Percentiles rank a stretch among this genome's conserved stretches.
phyloP scores from a whole-genome alignment of 1,284 basidiomycete species.

The Wolfiporia cocos region DNA sequence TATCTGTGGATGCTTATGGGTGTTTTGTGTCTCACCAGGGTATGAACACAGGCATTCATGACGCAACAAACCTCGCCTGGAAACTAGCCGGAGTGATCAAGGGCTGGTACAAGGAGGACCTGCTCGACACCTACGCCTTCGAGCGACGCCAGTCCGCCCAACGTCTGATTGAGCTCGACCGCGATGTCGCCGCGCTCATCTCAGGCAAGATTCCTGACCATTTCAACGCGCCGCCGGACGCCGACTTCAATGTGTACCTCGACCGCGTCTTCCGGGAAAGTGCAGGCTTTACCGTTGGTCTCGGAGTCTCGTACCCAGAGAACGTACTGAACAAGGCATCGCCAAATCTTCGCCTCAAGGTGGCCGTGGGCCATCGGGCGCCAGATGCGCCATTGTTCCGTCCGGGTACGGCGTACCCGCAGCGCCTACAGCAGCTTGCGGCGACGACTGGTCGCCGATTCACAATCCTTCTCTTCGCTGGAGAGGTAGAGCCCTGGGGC shows the following conservation, averaged over 20 bases:
- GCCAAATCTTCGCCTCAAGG: neutral
- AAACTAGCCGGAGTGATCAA: slow-evolving; percentile 6
- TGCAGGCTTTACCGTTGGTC: slow-evolving; percentile 5
- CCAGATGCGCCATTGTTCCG: slow-evolving; percentile 2
- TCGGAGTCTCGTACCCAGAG: slow-evolving; percentile 6
- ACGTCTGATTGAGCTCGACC: slow-evolving; percentile 9
- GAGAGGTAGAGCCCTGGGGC: slow-evolving; percentile 6
- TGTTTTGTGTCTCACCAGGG: neutral
- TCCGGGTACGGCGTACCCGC: neutral
- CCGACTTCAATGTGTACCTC: slow-evolving; percentile 3
- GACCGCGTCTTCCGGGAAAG: neutral
- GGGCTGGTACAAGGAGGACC: slow-evolving; percentile 1
- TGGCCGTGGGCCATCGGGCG: slow-evolving; percentile 2
- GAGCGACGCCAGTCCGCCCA: slow-evolving; percentile 7
- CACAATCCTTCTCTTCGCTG: slow-evolving; percentile 18
- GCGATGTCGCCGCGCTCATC: slow-evolving; percentile 7
- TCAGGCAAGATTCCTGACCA: slow-evolving; percentile 6
- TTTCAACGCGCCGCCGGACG: slow-evolving; percentile 3
- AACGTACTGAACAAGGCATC: slow-evolving; percentile 4
- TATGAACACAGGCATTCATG: slow-evolving; percentile 9
- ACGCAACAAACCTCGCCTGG: slow-evolving; percentile 9
- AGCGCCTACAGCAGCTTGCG: slow-evolving; percentile 8
- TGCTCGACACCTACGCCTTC: slow-evolving; percentile 7
- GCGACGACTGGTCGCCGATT: slow-evolving; percentile 11
- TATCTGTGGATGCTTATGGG: neutral